Base-by-base conservation (phyloP, 106 monocot genomes). In the Amphibolis antarctica region DNA sequence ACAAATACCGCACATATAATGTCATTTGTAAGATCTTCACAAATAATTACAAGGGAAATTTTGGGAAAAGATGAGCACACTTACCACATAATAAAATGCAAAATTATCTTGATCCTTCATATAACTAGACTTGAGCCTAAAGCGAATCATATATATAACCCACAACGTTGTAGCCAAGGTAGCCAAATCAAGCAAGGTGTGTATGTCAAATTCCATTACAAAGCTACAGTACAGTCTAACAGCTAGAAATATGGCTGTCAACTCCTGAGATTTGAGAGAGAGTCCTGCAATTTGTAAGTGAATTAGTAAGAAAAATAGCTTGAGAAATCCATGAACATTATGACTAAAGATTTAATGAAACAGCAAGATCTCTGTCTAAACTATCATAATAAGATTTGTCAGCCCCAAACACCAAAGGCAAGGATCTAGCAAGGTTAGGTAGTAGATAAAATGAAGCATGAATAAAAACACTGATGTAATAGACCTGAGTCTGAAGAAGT, bases 121-220 rank as follows among this genome's bases (percentile, higher is more conserved):
- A 55, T 65, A 73, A 25, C 56, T 73, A 65, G 65, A 65, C 28
- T 58, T 55, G 57, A 73, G 47, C 23, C 14, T 55, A 18, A 65
- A 73, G 6, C 72, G 64, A 19, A 73, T 73, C 72, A 73, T 73
- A 25, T 65, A 73, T 6, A 73, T 73, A 36, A 73, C 72, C 72
- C 72, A 73, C 28, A 73, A 46, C 14, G 72, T 73, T 19, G 64
- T 47, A 46, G 56, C 46, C 12, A 73, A 5, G 1, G 65, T 65
- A 1, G 72, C 72, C 45, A 46, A 28, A 48, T 73, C 72, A 65
- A 73, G 72, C 3, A 73, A 13, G 0, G 65, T 65, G 46, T 73
- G 72, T 42, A 73, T 73, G 24, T 65, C 29, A 27, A 55, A 65
- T 46, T 65, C 65, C 65, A 73, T 46, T 1, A 65, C 46, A 46